Evolutionary conservation across 495 filamentous ascomycete species (phyloP), one percentile per base, ranked within the genome.

Genomic region (Cryomyces antarcticus): DNA sequence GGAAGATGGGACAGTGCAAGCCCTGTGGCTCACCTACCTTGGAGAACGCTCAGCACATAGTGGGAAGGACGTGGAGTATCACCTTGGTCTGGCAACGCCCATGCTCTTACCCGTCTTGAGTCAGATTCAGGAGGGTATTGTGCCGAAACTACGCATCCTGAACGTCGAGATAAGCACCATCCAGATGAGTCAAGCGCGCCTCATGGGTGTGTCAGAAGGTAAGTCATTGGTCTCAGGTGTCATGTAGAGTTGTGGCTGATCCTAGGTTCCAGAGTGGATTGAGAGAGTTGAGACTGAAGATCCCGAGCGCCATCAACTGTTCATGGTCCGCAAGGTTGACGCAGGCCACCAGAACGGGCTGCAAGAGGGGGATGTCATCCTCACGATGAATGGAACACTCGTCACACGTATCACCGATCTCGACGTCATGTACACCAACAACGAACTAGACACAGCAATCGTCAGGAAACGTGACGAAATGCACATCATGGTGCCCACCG

Each of bases 311-410:
- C 89, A 99, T 57, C 89, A 96, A 59, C 72, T 99, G 17, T 99
- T 99, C 66, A 92, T 99, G 82, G 81, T 99, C 28, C 84, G 86
- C 46, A 99, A 99, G 62, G 73, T 88, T 31, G 77, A 92, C 51
- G 79, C 75, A 33, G 75, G 70, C 10, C 73, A 78, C 12, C 58
- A 69, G 11, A 62, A 66, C 42, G 64, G 70, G 12, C 73, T 99
- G 34, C 68, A 81, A 38, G 89, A 99, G 61, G 84, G 84, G 36
- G 89, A 99, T 54, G 76, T 99, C 41, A 80, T 99, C 53, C 70
- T 99, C 44, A 86, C 81, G 2, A 64, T 99, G 28, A 92, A 96
- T 56, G 81, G 70, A 50, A 82, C 87, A 52, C 73, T 95, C 48
- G 87, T 96, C 60, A 99, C 92, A 3, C 76, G 80, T 37, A 83